A percentile compares a stretch with the other conserved stretches of the same genome.
Evolutionary conservation across 257 asterid genomes (phyloP).

Genomic region (Buddleja alternifolia): DNA sequence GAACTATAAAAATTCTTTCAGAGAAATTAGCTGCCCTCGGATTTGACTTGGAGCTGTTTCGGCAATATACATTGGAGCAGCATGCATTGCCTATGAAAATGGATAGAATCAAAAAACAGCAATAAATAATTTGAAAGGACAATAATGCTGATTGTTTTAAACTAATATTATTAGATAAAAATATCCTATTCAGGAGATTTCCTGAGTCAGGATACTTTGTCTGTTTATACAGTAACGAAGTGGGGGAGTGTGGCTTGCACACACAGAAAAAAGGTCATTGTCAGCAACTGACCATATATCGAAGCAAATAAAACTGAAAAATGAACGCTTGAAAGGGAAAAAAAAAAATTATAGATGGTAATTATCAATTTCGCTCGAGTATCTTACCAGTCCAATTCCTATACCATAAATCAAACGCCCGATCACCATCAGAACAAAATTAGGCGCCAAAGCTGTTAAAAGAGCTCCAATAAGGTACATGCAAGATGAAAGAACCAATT

Average conservation of each 20-base stretch:
- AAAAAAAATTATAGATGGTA: background rate
- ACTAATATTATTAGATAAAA: too few relatives aligned
- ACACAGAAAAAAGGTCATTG: background rate
- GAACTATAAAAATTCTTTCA: constrained; percentile 90
- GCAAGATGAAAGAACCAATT: constrained; percentile 70
- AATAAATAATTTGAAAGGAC: constrained; percentile 8
- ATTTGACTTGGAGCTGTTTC: constrained; percentile 96
- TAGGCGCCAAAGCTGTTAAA: constrained; percentile 80
- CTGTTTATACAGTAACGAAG: background rate
- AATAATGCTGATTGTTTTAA: too few relatives aligned
- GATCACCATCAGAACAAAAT: constrained; percentile 68
- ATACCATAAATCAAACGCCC: constrained; percentile 90
- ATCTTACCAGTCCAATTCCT: constrained; percentile 96
- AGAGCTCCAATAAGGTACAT: constrained; percentile 81
- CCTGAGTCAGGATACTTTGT: background rate
- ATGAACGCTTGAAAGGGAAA: background rate
- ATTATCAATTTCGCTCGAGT: background rate
- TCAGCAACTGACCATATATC: constrained; percentile 13
- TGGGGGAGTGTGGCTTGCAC: constrained; percentile 4
- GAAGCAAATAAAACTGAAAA: too few relatives aligned
- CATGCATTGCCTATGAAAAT: constrained; percentile 89
- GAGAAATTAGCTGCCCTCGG: constrained; percentile 89
- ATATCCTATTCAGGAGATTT: constrained; percentile 2
- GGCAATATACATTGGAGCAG: constrained; percentile 99
- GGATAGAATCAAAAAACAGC: constrained; percentile 12